Evolutionary conservation across 441 rosid genomes (phyloP), one percentile per base, ranked within the genome.

Genomic region (Iberis amara): DNA sequence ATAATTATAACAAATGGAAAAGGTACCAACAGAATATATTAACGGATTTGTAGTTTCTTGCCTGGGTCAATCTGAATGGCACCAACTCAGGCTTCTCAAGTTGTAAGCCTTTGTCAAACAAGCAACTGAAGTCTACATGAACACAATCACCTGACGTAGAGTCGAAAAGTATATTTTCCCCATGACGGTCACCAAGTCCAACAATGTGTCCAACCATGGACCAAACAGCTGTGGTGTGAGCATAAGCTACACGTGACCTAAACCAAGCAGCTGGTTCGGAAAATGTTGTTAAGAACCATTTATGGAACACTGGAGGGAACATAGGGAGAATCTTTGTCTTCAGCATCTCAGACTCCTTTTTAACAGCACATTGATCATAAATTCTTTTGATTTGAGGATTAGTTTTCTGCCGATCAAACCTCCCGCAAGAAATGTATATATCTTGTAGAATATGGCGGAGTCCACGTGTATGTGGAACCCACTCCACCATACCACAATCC

Each of bases 241-340:
- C 97, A 78, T 80, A 94, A 56, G 96, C 91, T 62, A 87, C 80
- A 46, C 96, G 89, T 52, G 97, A 94, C 75, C 99, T 80, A 72
- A 89, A 94, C 99, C 99, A 94, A 61, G 99, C 97, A 66, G 97
- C 97, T 11, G 97, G 96, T 80, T 94, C 99, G 39, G 99, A 89
- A 76, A 94, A 94, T 28, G 94, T 94, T 61, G 85, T 80, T 76
- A 94, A 64, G 70, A 89, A 89, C 99, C 99, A 94, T 68, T 75
- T 88, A 70, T 89, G 97, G 77, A 89, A 87, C 60, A 94, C 79
- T 11, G 99, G 99, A 53, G 95, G 95, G 68, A 94, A 94, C 89
- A 89, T 79, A 3, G 96, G 97, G 67, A 94, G 96, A 69, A 89
- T 83, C 72, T 82, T 94, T 63, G 68, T 73, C 83, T 87, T 89